Evolutionary conservation across 495 filamentous ascomycete genomes (phyloP).

Genomic region (Penicillium soppii): DNA sequence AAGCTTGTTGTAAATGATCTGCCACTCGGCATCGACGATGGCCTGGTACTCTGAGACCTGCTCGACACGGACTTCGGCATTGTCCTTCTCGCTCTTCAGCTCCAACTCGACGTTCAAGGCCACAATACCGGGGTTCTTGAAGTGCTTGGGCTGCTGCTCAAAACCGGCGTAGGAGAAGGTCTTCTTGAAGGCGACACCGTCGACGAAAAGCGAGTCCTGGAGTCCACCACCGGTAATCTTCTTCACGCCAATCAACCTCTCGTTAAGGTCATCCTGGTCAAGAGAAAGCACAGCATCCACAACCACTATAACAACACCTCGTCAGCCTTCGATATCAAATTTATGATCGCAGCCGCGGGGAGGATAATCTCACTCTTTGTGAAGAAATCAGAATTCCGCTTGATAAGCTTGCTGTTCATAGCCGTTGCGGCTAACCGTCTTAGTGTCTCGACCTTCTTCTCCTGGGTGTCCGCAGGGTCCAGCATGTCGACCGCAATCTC

Average conservation of each 20-base stretch:
- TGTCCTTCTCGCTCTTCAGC: conserved; percentile 98
- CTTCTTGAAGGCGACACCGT: conserved; percentile 99
- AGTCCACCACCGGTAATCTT: conserved; percentile 96
- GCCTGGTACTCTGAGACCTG: conserved; percentile 99
- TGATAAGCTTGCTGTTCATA: conserved; percentile 99
- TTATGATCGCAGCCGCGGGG: background rate
- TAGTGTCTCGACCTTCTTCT: conserved; percentile 86
- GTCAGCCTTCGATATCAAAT: conserved; percentile 4
- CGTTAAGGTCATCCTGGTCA: conserved; percentile 95
- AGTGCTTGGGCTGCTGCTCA: conserved; percentile 96
- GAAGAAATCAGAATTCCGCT: conserved; percentile 95
- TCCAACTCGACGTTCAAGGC: conserved; percentile 97
- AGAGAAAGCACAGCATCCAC: conserved; percentile 96
- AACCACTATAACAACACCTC: conserved; percentile 65
- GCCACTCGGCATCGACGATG: conserved; percentile 98
- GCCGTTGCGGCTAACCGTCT: conserved; percentile 90
- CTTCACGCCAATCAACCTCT: conserved; percentile 97
- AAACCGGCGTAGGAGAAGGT: conserved; percentile 99
- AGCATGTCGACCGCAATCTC: conserved; percentile 88
- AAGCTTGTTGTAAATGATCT: conserved; percentile 99
- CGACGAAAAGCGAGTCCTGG: conserved; percentile 94
- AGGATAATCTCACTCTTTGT: conserved; percentile 73
- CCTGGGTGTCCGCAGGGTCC: conserved; percentile 53
- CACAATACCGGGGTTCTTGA: conserved; percentile 89
- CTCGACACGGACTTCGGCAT: conserved; percentile 95